Evolutionary conservation across 1,284 basidiomycete species (phyloP), one percentile per base, ranked within the genome.

Genomic region (Fomes fomentarius): DNA sequence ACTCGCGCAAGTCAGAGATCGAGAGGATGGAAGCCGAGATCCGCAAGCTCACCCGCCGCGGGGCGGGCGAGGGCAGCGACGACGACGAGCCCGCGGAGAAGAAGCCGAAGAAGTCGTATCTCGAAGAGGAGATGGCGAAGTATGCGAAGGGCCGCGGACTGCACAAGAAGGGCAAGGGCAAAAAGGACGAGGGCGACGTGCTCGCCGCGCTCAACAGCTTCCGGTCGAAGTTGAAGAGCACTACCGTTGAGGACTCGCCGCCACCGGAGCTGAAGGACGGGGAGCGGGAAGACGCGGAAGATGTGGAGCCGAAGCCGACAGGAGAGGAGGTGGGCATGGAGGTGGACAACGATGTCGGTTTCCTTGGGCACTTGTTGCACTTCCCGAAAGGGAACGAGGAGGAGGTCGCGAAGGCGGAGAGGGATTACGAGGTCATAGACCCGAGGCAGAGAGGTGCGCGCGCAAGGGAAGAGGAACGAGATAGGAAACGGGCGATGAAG

Each of bases 341-440:
- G 66, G 83, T 94, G 35, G 93, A 95, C 65, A 79, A 88, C 56
- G 93, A 95, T 68, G 77, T 79, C 8, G 91, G 83, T 8, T 95
- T 94, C 77, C 79, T 95, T 73, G 77, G 74, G 9, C 93, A 96
- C 68, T 72, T 80, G 19, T 74, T 96, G 54, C 81, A 82, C 61
- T 94, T 94, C 71, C 82, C 87, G 17, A 92, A 93, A 69, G 91
- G 88, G 53, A 84, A 89, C 58, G 76, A 78, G 28, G 88, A 92
- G 64, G 87, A 94, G 71, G 83, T 81, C 15, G 71, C 76, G 53
- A 88, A 94, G 68, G 93, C 93, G 0, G 91, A 95, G 70, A 78
- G 91, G 44, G 93, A 96, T 62, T 96, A 95, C 65, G 90, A 94
- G 69, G 93, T 96, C 43, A 93, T 93, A 64, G 90, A 93, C 67